phyloP scores from a whole-genome alignment of 2,329 filamentous ascomycete species.

The Claviceps sp. region DNA sequence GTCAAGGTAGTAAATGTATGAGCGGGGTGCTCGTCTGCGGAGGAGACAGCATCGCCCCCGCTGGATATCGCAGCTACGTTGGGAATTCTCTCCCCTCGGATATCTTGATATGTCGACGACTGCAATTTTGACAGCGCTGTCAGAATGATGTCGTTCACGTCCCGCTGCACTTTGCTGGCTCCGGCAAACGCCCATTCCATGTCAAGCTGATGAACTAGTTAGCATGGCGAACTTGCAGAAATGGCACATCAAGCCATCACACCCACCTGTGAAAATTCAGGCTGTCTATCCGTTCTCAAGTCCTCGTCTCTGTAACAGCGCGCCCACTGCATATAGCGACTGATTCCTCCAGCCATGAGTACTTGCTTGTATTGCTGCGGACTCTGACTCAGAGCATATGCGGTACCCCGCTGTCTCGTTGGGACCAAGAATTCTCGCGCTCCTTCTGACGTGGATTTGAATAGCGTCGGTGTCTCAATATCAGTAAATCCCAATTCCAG shows the following conservation, averaged over 20 bases:
- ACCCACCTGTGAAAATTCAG: constrained; percentile 80
- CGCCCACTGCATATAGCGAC: constrained; percentile 82
- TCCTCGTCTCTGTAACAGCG: constrained; percentile 95
- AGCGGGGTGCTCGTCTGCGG: constrained; percentile 11
- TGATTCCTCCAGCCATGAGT: constrained; percentile 79
- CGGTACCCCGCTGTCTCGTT: constrained; percentile 59
- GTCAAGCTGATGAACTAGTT: constrained; percentile 49
- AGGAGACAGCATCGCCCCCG: neutral
- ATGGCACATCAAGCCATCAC: neutral
- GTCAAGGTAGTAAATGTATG: constrained; percentile 22
- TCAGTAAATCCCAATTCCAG: constrained; percentile 52
- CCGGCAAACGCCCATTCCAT: constrained; percentile 82
- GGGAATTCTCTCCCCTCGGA: constrained; percentile 22
- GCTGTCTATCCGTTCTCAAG: constrained; percentile 79
- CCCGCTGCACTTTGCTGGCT: constrained; percentile 23
- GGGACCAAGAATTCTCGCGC: constrained; percentile 91
- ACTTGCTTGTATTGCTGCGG: constrained; percentile 99
- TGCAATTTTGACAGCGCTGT: constrained; percentile 15
- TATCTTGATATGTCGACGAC: constrained; percentile 50
- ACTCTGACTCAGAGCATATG: constrained; percentile 88
- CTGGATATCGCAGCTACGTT: constrained; percentile 15
- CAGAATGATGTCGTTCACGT: constrained; percentile 23
- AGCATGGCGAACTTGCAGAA: neutral
- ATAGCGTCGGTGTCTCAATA: constrained; percentile 84
- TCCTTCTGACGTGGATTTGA: constrained; percentile 95